Evolutionary conservation across 768 basidiomycete genomes (phyloP).

Genomic region (Boletus fagicola): DNA sequence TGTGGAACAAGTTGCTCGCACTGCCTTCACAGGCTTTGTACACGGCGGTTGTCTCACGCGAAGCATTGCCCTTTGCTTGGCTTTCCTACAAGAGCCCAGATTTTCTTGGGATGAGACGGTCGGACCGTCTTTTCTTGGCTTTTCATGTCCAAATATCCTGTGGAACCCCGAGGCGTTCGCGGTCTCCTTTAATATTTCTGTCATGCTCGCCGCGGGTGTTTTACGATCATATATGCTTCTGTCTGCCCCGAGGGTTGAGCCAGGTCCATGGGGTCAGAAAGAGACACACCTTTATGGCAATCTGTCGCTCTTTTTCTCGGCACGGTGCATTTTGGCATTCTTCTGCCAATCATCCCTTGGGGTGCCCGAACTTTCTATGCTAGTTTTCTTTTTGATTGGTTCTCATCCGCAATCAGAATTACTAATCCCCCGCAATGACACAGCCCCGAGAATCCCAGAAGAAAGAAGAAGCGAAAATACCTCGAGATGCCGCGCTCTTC

Average conservation of each 20-base stretch:
- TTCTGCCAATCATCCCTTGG: background rate
- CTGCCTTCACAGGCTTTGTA: background rate
- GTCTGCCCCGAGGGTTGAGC: background rate
- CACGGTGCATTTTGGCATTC: background rate
- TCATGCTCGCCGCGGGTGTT: background rate
- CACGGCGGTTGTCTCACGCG: background rate
- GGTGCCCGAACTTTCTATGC: background rate
- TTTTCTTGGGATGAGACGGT: background rate
- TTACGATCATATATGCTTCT: background rate
- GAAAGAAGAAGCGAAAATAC: background rate
- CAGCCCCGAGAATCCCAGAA: slow-evolving; percentile 4
- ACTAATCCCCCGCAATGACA: slow-evolving; percentile 9
- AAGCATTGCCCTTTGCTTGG: background rate
- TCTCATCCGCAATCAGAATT: background rate
- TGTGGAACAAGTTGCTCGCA: background rate
- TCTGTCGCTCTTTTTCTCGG: background rate
- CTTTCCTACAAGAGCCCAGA: background rate
- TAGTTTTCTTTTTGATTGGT: background rate
- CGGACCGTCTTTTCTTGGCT: background rate
- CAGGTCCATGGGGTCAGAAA: background rate
- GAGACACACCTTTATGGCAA: background rate
- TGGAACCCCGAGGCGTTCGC: background rate
- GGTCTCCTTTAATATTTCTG: background rate
- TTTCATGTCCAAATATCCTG: background rate
- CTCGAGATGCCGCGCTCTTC: background rate